These are phyloP conservation scores for Globisporangium viniferum DNA, from an alignment of 352 stramenopile species.

Conservation along the genomic window DNA sequence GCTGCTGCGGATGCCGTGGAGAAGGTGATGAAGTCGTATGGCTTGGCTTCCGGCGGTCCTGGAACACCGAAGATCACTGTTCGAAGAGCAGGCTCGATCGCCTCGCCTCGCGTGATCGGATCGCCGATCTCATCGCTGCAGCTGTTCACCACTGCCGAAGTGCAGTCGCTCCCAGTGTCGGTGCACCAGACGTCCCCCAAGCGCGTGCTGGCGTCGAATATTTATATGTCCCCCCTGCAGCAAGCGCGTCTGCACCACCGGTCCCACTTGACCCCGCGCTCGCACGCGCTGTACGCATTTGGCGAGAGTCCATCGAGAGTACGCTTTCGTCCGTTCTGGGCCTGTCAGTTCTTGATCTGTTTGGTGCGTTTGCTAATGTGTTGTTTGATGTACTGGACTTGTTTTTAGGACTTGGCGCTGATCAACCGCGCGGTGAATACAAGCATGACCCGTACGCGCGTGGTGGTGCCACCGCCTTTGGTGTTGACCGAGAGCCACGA, in stretches of 20 bases:
- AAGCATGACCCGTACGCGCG: conserved; percentile 17
- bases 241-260: conserved; percentile 70
- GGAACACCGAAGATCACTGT: conserved; percentile 41
- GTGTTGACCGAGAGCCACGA: conserved; percentile 11
- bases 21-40: conserved; percentile 53
- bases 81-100: conserved; percentile 10
- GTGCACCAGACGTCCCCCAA: conserved; percentile 79
- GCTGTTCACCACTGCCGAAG: conserved; percentile 69
- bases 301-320: conserved; percentile 81
- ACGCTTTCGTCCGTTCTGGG: conserved; percentile 21
- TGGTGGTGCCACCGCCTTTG: conserved; percentile 16
- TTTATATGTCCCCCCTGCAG: conserved; percentile 85
- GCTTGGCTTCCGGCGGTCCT: conserved; percentile 14
- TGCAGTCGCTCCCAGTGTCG: conserved; percentile 74
- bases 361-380: not conserved
- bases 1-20: conserved; percentile 68
- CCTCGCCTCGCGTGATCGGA: conserved; percentile 37
- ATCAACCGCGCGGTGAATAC: conserved; percentile 79
- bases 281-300: conserved; percentile 83
- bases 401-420: conserved; percentile 57
- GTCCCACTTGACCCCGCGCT: conserved; percentile 68
- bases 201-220: conserved; percentile 72
- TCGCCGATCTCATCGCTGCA: conserved; percentile 48
- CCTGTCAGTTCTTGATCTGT: not conserved
- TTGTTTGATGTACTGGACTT: not conserved